A percentile compares a stretch with the other conserved stretches of the same genome.
These are phyloP conservation scores for Colletotrichum simmondsii DNA, from an alignment of 2,329 filamentous ascomycete genomes.

Conservation along the genomic window DNA sequence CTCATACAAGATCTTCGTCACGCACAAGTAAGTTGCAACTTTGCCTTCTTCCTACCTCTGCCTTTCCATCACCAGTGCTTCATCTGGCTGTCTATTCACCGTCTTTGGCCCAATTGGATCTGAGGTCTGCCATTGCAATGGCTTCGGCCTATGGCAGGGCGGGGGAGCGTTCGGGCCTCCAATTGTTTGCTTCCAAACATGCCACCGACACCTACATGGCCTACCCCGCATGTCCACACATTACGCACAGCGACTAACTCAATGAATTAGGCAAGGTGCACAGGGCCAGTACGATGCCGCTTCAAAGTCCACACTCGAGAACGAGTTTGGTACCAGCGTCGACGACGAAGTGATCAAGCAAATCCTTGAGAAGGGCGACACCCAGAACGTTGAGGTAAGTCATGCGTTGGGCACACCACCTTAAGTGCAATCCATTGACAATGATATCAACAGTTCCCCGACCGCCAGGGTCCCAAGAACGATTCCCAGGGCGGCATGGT, in stretches of 20 bases:
- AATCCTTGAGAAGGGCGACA: slow-evolving; percentile 81
- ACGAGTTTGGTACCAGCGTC: slow-evolving; percentile 85
- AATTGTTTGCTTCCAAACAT: background rate
- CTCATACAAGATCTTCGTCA: slow-evolving; percentile 89
- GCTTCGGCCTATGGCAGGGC: background rate
- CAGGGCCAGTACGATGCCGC: slow-evolving; percentile 84
- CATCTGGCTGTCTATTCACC: too few species aligned
- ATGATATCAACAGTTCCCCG: slow-evolving; percentile 55
- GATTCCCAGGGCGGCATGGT: slow-evolving; percentile 58
- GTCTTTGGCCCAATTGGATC: background rate
- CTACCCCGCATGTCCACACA: background rate
- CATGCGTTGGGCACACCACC: background rate
- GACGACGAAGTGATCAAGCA: slow-evolving; percentile 84
- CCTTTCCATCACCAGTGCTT: background rate
- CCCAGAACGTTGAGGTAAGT: slow-evolving; percentile 70
- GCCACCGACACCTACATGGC: background rate
- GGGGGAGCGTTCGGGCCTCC: background rate
- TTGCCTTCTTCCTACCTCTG: background rate
- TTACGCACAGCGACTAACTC: background rate
- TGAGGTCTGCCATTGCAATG: background rate
- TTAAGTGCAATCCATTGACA: background rate
- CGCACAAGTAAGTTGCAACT: slow-evolving; percentile 78
- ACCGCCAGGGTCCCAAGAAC: slow-evolving; percentile 64
- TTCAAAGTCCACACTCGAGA: slow-evolving; percentile 79
- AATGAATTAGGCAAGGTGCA: slow-evolving; percentile 76